Evolutionary conservation across 441 rosid genomes (phyloP).

Genomic region (Cnidoscolus chayamansa): DNA sequence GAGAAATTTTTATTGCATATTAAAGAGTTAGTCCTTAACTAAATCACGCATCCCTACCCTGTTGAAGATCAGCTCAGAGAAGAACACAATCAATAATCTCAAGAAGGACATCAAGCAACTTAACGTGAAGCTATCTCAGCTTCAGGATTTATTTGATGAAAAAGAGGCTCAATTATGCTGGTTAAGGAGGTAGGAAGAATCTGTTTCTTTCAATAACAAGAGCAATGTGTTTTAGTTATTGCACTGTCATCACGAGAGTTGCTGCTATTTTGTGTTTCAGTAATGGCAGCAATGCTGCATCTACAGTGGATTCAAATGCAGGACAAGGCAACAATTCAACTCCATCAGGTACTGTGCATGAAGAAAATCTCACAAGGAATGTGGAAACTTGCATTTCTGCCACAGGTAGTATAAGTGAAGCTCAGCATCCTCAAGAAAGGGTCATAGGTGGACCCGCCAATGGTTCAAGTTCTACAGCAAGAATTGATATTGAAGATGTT

Average conservation of each 20-base stretch:
- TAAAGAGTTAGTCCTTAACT: conserved; percentile 40
- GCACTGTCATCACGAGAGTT: conserved; percentile 2
- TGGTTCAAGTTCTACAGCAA: conserved; percentile 31
- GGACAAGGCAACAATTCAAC: conserved; percentile 33
- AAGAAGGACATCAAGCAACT: conserved; percentile 58
- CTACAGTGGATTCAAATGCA: conserved; percentile 24
- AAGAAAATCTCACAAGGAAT: conserved; percentile 30
- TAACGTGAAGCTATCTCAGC: conserved; percentile 53
- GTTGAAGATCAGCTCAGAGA: conserved; percentile 59
- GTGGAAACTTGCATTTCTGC: conserved; percentile 30
- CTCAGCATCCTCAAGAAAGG: conserved; percentile 30
- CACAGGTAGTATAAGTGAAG: conserved; percentile 17
- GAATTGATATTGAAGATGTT: conserved; percentile 23
- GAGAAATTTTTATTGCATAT: no score
- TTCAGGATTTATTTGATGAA: conserved; percentile 62
- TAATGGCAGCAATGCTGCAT: conserved; percentile 36
- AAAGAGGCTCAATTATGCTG: conserved; percentile 47
- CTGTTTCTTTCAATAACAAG: conserved; percentile 6
- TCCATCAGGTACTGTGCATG: conserved; percentile 32
- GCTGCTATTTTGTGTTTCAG: conserved; percentile 20
- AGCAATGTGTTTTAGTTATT: conserved; percentile 9
- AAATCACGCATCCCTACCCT: conserved; percentile 60
- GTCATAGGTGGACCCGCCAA: conserved; percentile 27
- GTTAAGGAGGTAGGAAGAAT: conserved; percentile 43
- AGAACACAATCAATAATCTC: conserved; percentile 42